phyloP scores from a whole-genome alignment of 1,284 basidiomycete species.

The Puccinia novopanici region DNA sequence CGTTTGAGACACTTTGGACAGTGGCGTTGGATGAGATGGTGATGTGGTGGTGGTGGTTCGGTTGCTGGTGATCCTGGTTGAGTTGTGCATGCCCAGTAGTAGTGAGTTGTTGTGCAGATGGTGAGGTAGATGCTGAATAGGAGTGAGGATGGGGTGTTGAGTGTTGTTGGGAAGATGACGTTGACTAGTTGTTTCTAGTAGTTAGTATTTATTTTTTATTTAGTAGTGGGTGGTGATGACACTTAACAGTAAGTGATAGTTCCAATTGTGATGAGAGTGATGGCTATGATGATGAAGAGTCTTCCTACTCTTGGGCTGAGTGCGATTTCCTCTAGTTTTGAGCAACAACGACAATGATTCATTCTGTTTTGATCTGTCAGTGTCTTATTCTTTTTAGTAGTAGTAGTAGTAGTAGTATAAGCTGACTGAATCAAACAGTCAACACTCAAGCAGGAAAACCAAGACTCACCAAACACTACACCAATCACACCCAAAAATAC shows the following conservation, averaged over 20 bases:
- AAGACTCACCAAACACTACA: constrained; percentile 94
- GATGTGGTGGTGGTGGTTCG: background rate
- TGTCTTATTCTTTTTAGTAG: background rate
- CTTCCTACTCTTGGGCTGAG: constrained; percentile 72
- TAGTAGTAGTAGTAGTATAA: too few species aligned
- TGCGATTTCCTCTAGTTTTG: too few species aligned
- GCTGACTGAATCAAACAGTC: too few species aligned
- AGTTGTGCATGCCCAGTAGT: constrained; percentile 18
- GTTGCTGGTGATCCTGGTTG: constrained; percentile 10
- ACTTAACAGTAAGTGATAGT: constrained; percentile 77
- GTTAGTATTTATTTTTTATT: too few species aligned
- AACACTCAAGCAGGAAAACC: constrained; percentile 86
- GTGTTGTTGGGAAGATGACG: constrained; percentile 75
- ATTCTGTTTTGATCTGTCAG: constrained; percentile 32
- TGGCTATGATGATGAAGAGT: constrained; percentile 77
- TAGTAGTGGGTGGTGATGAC: too few species aligned
- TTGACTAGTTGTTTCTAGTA: too few species aligned
- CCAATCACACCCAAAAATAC: constrained; percentile 19
- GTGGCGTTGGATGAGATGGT: constrained; percentile 58
- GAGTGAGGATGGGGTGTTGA: constrained; percentile 61
- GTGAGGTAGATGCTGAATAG: constrained; percentile 24
- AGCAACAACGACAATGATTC: too few species aligned
- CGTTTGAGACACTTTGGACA: constrained; percentile 75
- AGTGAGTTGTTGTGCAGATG: background rate
- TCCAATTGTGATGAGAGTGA: constrained; percentile 70